Evolutionary conservation across 331 rosid genomes (phyloP).

Genomic region (Malus hybrid): DNA sequence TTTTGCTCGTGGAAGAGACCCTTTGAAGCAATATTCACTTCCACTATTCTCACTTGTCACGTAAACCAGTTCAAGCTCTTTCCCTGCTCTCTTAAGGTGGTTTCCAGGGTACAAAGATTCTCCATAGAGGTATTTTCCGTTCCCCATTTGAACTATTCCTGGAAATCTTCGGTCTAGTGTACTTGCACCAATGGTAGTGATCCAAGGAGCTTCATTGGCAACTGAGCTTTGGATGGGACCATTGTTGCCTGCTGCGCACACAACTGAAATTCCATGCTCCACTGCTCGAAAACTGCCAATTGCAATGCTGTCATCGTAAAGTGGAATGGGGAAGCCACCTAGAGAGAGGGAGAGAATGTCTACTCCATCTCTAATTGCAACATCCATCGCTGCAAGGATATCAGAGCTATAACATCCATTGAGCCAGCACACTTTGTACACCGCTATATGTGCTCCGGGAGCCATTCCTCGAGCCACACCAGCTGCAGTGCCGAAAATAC

Average conservation of each 20-base stretch:
- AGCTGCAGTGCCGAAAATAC: slow-evolving; percentile 63
- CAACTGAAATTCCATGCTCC: slow-evolving; percentile 76
- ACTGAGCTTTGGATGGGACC: slow-evolving; percentile 84
- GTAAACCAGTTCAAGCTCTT: slow-evolving; percentile 63
- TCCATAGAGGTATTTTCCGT: slow-evolving; percentile 67
- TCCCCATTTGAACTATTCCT: slow-evolving; percentile 53
- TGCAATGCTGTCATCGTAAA: slow-evolving; percentile 73
- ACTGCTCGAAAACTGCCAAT: slow-evolving; percentile 86
- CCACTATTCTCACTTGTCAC: slow-evolving; percentile 35
- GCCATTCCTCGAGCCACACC: slow-evolving; percentile 94
- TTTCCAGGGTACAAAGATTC: slow-evolving; percentile 71
- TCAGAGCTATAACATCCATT: slow-evolving; percentile 96
- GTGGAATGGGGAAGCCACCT: slow-evolving; percentile 79
- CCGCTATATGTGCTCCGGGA: slow-evolving; percentile 77
- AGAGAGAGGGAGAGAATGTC: slow-evolving; percentile 87
- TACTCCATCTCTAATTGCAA: slow-evolving; percentile 80
- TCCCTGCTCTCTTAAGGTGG: slow-evolving; percentile 16
- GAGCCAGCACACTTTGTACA: slow-evolving; percentile 90
- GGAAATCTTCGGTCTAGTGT: slow-evolving; percentile 80
- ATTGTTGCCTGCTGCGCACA: slow-evolving; percentile 88
- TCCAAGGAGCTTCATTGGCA: slow-evolving; percentile 97
- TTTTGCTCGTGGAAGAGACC: slow-evolving; percentile 69
- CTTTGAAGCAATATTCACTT: slow-evolving; percentile 62
- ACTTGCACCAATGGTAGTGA: slow-evolving; percentile 81
- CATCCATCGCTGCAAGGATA: slow-evolving; percentile 86